These are phyloP conservation scores for Psidium friedrichsthalianum DNA, from an alignment of 345 rosid species.

Conservation along the genomic window DNA sequence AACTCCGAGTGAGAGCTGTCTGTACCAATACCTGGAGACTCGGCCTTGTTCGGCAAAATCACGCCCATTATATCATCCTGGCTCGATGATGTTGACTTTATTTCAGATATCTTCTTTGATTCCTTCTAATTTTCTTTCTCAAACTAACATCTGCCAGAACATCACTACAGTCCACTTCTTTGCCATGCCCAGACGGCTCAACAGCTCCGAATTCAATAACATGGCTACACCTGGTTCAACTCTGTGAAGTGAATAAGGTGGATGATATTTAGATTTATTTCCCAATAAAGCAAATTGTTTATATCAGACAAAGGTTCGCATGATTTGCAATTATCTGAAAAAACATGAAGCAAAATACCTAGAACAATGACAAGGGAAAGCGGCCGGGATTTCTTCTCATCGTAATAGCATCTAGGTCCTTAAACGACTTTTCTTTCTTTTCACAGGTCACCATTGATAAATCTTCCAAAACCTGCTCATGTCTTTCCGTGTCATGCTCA, in stretches of 20 bases:
- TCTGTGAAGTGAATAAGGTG: neutral
- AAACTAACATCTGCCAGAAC: slow-evolving; percentile 8
- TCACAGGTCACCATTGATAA: slow-evolving; percentile 5
- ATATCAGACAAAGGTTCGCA: neutral
- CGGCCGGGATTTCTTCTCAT: slow-evolving; percentile 1
- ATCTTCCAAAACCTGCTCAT: slow-evolving; percentile 5
- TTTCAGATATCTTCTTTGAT: slow-evolving; percentile 60
- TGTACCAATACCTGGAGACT: slow-evolving; percentile 12
- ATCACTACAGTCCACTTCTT: slow-evolving; percentile 22
- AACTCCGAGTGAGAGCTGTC: slow-evolving; percentile 12
- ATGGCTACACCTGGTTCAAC: neutral
- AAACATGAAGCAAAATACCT: neutral
- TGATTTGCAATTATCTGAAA: neutral
- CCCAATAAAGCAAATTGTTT: neutral
- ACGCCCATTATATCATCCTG: slow-evolving; percentile 19
- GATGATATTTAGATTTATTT: neutral
- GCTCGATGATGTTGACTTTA: slow-evolving; percentile 21
- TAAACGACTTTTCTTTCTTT: slow-evolving; percentile 5
- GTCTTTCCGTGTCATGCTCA: slow-evolving; percentile 6
- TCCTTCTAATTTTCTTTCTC: slow-evolving; percentile 50
- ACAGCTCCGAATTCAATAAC: slow-evolving; percentile 7
- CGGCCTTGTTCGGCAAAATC: slow-evolving; percentile 9
- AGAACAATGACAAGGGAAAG: neutral
- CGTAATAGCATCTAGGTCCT: slow-evolving; percentile 7
- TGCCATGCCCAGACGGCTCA: slow-evolving; percentile 14